Evolutionary conservation across 352 stramenopile species (phyloP).

Genomic region (Phytopythium boreale): DNA sequence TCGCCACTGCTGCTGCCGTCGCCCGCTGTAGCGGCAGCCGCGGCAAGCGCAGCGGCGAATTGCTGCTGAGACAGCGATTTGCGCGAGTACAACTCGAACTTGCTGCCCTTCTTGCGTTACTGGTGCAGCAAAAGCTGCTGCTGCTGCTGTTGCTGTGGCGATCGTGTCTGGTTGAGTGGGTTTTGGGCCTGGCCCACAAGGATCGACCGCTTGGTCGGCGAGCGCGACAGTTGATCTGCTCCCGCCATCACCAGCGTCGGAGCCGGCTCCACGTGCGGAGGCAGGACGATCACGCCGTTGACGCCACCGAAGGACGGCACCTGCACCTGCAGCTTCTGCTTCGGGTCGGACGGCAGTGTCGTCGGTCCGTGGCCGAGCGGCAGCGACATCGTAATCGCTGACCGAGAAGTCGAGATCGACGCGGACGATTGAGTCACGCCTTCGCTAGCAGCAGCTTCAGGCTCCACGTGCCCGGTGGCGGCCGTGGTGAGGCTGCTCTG

Average conservation of each 20-base stretch:
- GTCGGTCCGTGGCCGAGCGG: constrained; percentile 46
- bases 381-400: constrained; percentile 1
- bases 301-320: constrained; percentile 53
- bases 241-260: not conserved
- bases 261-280: constrained; percentile 12
- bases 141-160: constrained; percentile 12
- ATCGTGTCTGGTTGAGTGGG: not conserved
- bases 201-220: constrained; percentile 1
- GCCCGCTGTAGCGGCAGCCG: constrained; percentile 3
- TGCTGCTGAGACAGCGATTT: constrained; percentile 46
- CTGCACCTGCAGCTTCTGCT: constrained; percentile 54
- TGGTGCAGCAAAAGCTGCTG: constrained; percentile 11
- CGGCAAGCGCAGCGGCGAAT: constrained; percentile 29
- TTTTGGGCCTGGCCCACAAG: not conserved
- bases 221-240: not conserved
- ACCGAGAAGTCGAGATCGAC: not conserved
- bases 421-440: constrained; percentile 5
- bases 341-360: constrained; percentile 47
- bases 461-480: constrained; percentile 4
- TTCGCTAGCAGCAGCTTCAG: constrained; percentile 7
- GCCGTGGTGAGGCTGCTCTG: constrained; percentile 26
- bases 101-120: constrained; percentile 30
- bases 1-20: not conserved
- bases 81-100: constrained; percentile 33
- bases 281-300: constrained; percentile 56